phyloP scores from a whole-genome alignment of 352 stramenopile genomes.

The Phytophthora pseudosyringae region DNA sequence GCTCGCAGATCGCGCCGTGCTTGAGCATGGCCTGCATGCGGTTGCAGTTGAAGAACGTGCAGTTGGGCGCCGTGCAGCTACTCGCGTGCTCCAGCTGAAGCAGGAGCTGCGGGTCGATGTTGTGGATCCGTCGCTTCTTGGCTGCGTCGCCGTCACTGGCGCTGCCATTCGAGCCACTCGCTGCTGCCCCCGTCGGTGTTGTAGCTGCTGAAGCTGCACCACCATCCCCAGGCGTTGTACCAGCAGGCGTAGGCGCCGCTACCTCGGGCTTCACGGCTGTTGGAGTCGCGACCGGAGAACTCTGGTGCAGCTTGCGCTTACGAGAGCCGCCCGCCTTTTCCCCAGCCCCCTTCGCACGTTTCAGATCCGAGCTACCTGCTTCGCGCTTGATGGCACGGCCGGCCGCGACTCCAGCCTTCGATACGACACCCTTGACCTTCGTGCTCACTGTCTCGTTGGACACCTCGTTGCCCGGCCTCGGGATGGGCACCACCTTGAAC shows the following conservation, averaged over 20 bases:
- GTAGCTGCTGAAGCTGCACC: slow-evolving; percentile 2
- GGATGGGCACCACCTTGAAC: slow-evolving; percentile 93
- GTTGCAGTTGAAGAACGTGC: slow-evolving; percentile 87
- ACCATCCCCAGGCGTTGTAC: background rate
- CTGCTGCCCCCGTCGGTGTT: slow-evolving; percentile 1
- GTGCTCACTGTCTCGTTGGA: slow-evolving; percentile 35
- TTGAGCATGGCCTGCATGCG: slow-evolving; percentile 91
- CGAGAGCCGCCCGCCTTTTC: slow-evolving; percentile 49
- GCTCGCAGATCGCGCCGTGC: slow-evolving; percentile 86
- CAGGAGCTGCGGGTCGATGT: slow-evolving; percentile 88
- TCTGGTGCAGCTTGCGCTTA: slow-evolving; percentile 76
- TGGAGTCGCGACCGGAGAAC: slow-evolving; percentile 36
- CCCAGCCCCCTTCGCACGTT: slow-evolving; percentile 28
- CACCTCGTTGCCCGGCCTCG: slow-evolving; percentile 61
- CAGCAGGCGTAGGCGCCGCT: background rate
- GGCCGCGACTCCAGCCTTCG: slow-evolving; percentile 33
- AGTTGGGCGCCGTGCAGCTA: slow-evolving; percentile 70
- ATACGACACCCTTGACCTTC: slow-evolving; percentile 41
- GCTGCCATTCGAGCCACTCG: slow-evolving; percentile 15
- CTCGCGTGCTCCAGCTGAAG: slow-evolving; percentile 88
- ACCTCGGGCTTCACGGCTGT: slow-evolving; percentile 17
- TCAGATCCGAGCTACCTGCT: slow-evolving; percentile 49
- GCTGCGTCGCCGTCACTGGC: slow-evolving; percentile 72
- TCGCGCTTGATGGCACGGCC: slow-evolving; percentile 51
- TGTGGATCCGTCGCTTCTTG: slow-evolving; percentile 92